Percentiles rank a stretch among this genome's conserved stretches.
Conservation (phyloP, 2,329 filamentous ascomycete genomes). For the Penicillium olsonii region DNA sequence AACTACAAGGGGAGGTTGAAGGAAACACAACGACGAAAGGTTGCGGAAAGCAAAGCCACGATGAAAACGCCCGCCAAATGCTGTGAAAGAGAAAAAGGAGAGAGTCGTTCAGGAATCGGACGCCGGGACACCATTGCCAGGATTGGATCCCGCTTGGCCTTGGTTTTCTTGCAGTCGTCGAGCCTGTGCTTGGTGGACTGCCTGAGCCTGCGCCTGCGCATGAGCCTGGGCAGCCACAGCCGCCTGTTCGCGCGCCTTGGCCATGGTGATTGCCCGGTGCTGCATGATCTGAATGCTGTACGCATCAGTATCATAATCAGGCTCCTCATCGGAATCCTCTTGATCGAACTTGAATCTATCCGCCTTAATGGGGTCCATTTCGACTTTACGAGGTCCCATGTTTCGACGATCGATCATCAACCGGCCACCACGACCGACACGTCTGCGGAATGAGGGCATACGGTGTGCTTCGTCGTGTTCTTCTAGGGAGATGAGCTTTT, state of each 20-base stretch:
- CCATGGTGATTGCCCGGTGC: conserved; percentile 55
- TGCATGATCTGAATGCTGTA: conserved; percentile 59
- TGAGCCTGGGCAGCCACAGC: conserved; percentile 46
- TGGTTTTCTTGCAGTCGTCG: conserved; percentile 39
- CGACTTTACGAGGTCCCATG: conserved; percentile 57
- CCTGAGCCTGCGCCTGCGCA: conserved; percentile 43
- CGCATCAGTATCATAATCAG: conserved; percentile 75
- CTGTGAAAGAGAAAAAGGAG: conserved; percentile 21
- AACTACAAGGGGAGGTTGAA: conserved; percentile 31
- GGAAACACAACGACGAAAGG: conserved; percentile 25
- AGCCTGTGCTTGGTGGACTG: conserved; percentile 42
- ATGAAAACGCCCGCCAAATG: conserved; percentile 38
- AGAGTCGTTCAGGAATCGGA: conserved; percentile 32
- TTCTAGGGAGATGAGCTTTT: conserved; percentile 45
- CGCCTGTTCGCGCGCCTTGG: conserved; percentile 45
- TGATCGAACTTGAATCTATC: conserved; percentile 87
- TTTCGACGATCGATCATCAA: conserved; percentile 85
- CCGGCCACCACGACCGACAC: conserved; percentile 80
- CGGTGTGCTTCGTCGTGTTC: conserved; percentile 45
- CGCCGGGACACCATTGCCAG: conserved; percentile 31
- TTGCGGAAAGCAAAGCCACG: conserved; percentile 22
- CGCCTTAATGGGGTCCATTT: conserved; percentile 50
- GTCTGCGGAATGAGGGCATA: conserved; percentile 73
- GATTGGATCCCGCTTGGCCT: conserved; percentile 23
- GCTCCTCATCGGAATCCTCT: conserved; percentile 76